phyloP scores from a whole-genome alignment of 208 protist genomes.

The Herpetomonas tarakana region DNA sequence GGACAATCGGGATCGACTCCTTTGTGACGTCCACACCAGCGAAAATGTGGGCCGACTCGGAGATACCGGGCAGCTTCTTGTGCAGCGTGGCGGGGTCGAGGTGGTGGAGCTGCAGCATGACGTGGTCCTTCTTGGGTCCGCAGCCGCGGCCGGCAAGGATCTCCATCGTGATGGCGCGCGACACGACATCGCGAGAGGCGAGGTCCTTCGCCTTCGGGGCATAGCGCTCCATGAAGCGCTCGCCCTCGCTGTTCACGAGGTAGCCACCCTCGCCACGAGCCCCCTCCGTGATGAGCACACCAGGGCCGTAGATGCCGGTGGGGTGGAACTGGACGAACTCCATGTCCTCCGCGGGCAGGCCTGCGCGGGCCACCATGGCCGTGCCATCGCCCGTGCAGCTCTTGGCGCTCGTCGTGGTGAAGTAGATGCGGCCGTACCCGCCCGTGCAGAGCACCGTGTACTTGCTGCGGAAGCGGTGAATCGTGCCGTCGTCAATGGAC shows the following conservation, averaged over 20 bases:
- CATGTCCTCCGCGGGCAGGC: constrained; percentile 97
- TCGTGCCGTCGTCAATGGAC: constrained; percentile 97
- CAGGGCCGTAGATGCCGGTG: constrained; percentile 98
- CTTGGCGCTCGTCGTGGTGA: constrained; percentile 98
- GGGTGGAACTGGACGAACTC: constrained; percentile 99
- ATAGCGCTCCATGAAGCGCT: constrained; percentile 99
- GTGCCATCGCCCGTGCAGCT: constrained; percentile 99
- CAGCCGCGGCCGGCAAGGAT: constrained; percentile 93
- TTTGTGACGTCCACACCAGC: constrained; percentile 99
- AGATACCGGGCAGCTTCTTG: constrained; percentile 98
- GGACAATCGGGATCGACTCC: constrained; percentile 98
- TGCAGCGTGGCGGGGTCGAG: constrained; percentile 93
- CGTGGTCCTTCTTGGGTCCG: constrained; percentile 96
- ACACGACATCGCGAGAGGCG: constrained; percentile 99
- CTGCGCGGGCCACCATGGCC: constrained; percentile 98
- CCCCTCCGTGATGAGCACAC: constrained; percentile 99
- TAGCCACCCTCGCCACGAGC: constrained; percentile 96
- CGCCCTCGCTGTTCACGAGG: constrained; percentile 98
- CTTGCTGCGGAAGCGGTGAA: constrained; percentile 97
- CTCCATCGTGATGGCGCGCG: constrained; percentile 98
- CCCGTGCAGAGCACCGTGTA: constrained; percentile 98
- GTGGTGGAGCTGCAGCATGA: constrained; percentile 98
- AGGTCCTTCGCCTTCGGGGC: constrained; percentile 98
- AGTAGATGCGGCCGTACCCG: constrained; percentile 97
- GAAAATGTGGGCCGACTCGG: constrained; percentile 98